Conservation (phyloP, 768 basidiomycete genomes). For the Russula compacta region DNA sequence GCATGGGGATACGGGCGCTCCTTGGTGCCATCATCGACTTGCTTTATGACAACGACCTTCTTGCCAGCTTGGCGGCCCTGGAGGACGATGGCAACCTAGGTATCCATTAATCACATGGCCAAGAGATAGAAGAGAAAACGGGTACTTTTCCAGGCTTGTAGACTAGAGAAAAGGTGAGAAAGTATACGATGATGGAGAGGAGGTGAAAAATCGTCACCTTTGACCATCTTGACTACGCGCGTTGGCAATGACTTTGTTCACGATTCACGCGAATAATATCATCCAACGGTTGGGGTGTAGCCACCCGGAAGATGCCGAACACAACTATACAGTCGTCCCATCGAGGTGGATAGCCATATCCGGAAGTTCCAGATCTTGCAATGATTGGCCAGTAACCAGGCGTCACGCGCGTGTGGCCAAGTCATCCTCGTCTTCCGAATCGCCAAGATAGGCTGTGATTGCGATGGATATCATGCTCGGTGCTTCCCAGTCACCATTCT, state of each 20-base stretch:
- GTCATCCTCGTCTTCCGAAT: neutral
- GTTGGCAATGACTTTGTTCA: constrained; percentile 10
- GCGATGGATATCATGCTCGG: neutral
- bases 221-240: constrained; percentile 24
- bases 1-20: constrained; percentile 96
- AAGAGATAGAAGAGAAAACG: constrained; percentile 1
- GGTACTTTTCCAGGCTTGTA: constrained; percentile 91
- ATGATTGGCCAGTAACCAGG: neutral
- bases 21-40: constrained; percentile 94
- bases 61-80: constrained; percentile 98
- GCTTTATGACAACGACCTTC: constrained; percentile 99
- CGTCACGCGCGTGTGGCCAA: neutral
- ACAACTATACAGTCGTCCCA: constrained; percentile 20
- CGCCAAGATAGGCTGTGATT: constrained; percentile 10
- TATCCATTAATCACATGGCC: neutral
- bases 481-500: neutral
- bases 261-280: neutral
- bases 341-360: too few relatives aligned
- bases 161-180: constrained; percentile 37
- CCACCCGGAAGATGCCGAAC: constrained; percentile 24
- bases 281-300: constrained; percentile 4
- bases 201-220: constrained; percentile 17
- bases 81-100: constrained; percentile 89
- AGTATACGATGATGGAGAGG: too few relatives aligned
- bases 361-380: neutral